phyloP scores from a whole-genome alignment of 139 green algal species.

The Micractinium conductrix region DNA sequence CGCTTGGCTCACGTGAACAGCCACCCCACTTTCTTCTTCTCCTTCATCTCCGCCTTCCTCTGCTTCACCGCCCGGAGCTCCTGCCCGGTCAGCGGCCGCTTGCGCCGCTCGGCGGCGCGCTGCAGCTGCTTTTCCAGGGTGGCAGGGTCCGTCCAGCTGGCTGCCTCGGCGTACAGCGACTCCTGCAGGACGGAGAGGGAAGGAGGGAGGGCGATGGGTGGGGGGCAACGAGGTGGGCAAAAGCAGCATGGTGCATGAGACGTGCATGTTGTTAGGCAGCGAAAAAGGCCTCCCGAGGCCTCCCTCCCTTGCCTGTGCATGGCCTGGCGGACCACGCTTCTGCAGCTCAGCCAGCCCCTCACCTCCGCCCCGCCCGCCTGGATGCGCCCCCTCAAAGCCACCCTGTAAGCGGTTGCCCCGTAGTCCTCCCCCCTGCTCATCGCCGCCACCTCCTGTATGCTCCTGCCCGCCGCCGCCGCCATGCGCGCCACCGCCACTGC shows the following conservation, averaged over 20 bases:
- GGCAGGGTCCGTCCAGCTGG: conserved; percentile 25
- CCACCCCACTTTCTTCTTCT: conserved; percentile 33
- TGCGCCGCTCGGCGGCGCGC: conserved; percentile 21
- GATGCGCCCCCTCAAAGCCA: conserved; percentile 13
- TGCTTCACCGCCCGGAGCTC: conserved; percentile 21
- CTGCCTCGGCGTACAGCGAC: conserved; percentile 35
- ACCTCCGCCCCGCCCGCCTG: neutral
- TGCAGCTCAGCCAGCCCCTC: neutral
- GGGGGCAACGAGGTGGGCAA: neutral
- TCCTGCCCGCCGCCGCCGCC: conserved; percentile 51
- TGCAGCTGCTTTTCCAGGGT: conserved; percentile 35
- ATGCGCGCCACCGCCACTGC: conserved; percentile 55
- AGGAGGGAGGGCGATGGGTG: neutral
- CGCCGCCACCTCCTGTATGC: conserved; percentile 39
- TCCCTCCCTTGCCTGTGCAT: too few species aligned
- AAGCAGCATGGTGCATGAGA: neutral
- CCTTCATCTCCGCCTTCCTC: conserved; percentile 28
- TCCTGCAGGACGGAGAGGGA: neutral
- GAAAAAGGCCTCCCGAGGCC: too few species aligned
- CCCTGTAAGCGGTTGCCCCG: neutral
- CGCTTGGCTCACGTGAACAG: conserved; percentile 17
- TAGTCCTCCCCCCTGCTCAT: conserved; percentile 18
- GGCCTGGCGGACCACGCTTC: too few species aligned
- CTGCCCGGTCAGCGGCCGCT: conserved; percentile 3
- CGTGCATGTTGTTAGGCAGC: neutral